Evolutionary conservation across 768 basidiomycete genomes (phyloP), one percentile per base, ranked within the genome.

Genomic region (Lentinula raphanica): DNA sequence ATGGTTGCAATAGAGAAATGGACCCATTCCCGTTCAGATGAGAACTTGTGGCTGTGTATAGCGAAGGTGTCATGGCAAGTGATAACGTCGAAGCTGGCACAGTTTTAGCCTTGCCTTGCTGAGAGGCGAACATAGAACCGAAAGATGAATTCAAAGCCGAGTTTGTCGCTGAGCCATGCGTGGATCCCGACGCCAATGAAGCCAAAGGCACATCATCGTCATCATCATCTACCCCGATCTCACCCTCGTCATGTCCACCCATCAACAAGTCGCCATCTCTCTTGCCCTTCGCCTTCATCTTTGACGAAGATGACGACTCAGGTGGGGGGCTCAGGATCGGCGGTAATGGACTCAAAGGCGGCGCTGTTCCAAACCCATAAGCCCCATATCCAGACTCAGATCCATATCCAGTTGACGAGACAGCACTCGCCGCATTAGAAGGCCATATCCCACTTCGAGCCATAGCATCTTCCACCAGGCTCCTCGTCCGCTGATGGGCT

Each of bases 381-480:
- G 51, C 51, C 19, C 51, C 51, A 36, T 53, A 51, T 5, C 28
- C 49, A 36, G 32, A 21, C 11, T 12, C 35, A 21, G 32, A 50
- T 38, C 51, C 36, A 27, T 53, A 53, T 17, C 51, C 23, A 13
- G 51, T 38, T 11, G 51, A 25, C 4, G 42, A 44, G 23, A 11
- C 39, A 31, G 54, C 28, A 29, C 28, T 17, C 39, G 19, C 0
- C 23, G 51, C 44, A 13, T 25, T 9, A 5, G 70, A 68, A 39
- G 79, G 78, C 78, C 78, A 80, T 3, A 64, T 58, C 1, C 78
- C 73, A 2, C 72, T 68, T 13, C 75, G 74, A 3, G 82, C 70
- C 7, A 84, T 84, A 7, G 82, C 87, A 15, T 68, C 71, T 60
- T 84, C 78, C 63, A 90, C 67, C 25, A 89, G 72, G 60, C 75